phyloP scores from a whole-genome alignment of 805 yeast genomes.

The Helenozyma rhizophorensis region DNA sequence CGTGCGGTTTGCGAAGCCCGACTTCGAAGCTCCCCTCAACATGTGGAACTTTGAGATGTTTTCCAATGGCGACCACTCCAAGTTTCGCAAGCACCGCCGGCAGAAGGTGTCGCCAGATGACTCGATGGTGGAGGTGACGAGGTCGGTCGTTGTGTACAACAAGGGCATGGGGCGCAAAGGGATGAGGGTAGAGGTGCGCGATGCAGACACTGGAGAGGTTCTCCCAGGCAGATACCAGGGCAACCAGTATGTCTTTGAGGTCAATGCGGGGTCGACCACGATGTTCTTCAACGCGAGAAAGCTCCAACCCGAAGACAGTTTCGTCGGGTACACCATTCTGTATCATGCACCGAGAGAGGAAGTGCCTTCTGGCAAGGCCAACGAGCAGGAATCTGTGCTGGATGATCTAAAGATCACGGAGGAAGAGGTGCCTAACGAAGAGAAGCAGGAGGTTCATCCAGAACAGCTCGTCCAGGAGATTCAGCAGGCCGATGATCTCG shows the following conservation, averaged over 20 bases:
- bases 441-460: no score
- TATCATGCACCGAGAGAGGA: not conserved
- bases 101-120: constrained; percentile 1
- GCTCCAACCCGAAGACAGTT: constrained; percentile 3
- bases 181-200: constrained; percentile 8
- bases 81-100: not conserved
- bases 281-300: constrained; percentile 2
- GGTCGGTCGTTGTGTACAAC: constrained; percentile 6
- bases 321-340: constrained; percentile 3
- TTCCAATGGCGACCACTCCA: constrained; percentile 3
- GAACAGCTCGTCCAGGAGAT: no score
- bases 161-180: constrained; percentile 5
- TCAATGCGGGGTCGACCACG: not conserved
- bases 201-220: constrained; percentile 2
- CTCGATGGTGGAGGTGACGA: not conserved
- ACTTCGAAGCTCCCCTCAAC: constrained; percentile 20
- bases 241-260: constrained; percentile 5
- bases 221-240: constrained; percentile 6
- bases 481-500: no score
- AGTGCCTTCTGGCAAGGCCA: no score
- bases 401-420: no score
- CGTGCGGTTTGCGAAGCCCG: constrained; percentile 11
- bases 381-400: no score
- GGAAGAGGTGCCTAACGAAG: no score
- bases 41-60: constrained; percentile 26